Evolutionary conservation across 805 yeast genomes (phyloP), one percentile per base, ranked within the genome.

Genomic region (Danielia oregonensis): DNA sequence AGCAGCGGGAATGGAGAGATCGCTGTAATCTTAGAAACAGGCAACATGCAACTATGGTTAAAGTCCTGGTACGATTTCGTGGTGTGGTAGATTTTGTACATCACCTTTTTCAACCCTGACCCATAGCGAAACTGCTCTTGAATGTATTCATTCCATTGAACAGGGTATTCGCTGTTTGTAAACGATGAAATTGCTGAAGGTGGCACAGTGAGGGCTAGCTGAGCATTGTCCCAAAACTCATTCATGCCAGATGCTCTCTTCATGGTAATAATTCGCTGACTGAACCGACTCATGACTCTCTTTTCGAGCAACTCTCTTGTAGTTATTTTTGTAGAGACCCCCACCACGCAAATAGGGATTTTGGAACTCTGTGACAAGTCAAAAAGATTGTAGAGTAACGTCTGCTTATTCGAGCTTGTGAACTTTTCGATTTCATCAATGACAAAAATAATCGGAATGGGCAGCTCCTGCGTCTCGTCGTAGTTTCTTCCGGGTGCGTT

Each of bases 351-450:
- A 4, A 89, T 78, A 1, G 96, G 95, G 2, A 76, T 69, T 2
- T 75, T 68, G 13, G 78, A 70, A 37, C 63, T 72, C 52, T 87
- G 95, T 2, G 95, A 79, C 48, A 89, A 68, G 49, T 93, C 97
- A 54, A 93, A 85, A 28, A 93, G 61, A 49, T 89, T 91, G 55
- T 93, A 93, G 4, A 93, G 61, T 32, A 93, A 64, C 0, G 95
- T 84, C 56, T 93, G 98, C 43, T 86, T 80, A 10, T 74, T 68
- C 36, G 76, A 79, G 9, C 67, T 64, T 0, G 95, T 81, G 61
- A 82, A 93, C 24, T 70, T 66, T 35, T 93, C 97, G 37, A 91
- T 75, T 49, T 89, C 95, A 37, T 93, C 97, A 37, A 93, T 75
- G 2, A 87, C 61, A 48, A 93, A 81, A 0, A 93, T 62, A 3